Conservation (phyloP, 306 rosid species). For the Betula pendula region DNA sequence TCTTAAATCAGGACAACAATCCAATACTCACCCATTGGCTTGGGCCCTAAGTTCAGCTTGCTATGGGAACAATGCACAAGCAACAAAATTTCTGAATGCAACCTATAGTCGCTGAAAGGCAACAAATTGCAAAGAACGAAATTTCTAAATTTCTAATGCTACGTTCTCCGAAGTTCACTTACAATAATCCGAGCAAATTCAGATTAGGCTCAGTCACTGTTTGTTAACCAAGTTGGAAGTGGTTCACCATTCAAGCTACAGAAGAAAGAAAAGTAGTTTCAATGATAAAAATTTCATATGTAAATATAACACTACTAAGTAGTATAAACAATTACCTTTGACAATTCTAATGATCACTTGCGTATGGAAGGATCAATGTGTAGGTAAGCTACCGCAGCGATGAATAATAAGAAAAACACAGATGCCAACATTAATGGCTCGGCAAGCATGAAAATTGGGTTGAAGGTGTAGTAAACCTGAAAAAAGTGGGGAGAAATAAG, state of each 20-base stretch:
- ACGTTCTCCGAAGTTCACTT: slow-evolving; percentile 12
- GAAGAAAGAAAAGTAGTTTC: slow-evolving; percentile 4
- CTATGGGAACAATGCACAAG: slow-evolving; percentile 15
- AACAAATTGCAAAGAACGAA: slow-evolving; percentile 23
- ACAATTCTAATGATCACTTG: slow-evolving; percentile 47
- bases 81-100: slow-evolving; percentile 36
- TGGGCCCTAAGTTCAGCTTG: slow-evolving; percentile 10
- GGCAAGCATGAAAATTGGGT: slow-evolving; percentile 90
- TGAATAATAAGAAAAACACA: slow-evolving; percentile 73
- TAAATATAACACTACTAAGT: neutral
- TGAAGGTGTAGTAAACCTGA: slow-evolving; percentile 86
- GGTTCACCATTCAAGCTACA: slow-evolving; percentile 16
- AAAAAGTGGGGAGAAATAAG: neutral
- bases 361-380: slow-evolving; percentile 79
- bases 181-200: slow-evolving; percentile 15
- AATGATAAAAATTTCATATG: neutral
- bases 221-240: slow-evolving; percentile 24
- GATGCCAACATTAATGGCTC: slow-evolving; percentile 87
- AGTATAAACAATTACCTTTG: slow-evolving; percentile 37
- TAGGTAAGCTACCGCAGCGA: slow-evolving; percentile 73
- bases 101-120: slow-evolving; percentile 23
- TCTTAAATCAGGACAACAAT: slow-evolving; percentile 5
- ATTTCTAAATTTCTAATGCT: neutral
- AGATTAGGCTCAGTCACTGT: slow-evolving; percentile 35
- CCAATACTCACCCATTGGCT: neutral